These are phyloP conservation scores for Cinchona pubescens DNA, from an alignment of 257 asterid genomes.

Conservation along the genomic window DNA sequence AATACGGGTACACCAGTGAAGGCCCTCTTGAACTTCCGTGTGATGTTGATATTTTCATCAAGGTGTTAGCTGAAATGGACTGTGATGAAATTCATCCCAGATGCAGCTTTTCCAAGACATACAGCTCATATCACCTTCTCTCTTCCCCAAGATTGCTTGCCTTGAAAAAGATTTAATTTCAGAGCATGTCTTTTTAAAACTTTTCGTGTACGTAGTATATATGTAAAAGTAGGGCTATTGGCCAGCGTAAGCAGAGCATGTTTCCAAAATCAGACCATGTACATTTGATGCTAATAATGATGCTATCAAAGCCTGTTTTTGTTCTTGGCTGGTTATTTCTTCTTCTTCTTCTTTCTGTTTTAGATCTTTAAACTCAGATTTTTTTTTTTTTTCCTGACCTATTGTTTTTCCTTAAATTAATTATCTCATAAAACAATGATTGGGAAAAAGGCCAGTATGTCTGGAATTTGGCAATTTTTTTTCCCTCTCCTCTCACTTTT, in stretches of 20 bases:
- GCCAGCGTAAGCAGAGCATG: background rate
- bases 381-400: too few relatives aligned
- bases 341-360: background rate
- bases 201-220: background rate
- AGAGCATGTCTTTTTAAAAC: background rate
- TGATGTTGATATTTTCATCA: slow-evolving; percentile 36
- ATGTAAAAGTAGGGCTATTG: background rate
- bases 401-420: too few relatives aligned
- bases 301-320: background rate
- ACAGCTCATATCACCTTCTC: slow-evolving; percentile 33
- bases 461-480: background rate
- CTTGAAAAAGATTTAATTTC: slow-evolving; percentile 1
- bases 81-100: slow-evolving; percentile 18
- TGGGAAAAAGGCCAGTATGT: background rate
- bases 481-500: background rate
- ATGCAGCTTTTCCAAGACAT: slow-evolving; percentile 26
- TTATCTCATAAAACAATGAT: too few relatives aligned
- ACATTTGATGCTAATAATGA: too few relatives aligned
- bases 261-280: background rate
- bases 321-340: background rate
- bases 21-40: slow-evolving; percentile 67
- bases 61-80: slow-evolving; percentile 46
- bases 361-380: background rate
- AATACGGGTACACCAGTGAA: slow-evolving; percentile 46
- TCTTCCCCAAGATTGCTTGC: slow-evolving; percentile 23